Base-by-base conservation (phyloP, 2,329 filamentous ascomycete species). In the Colletotrichum viniferum region DNA sequence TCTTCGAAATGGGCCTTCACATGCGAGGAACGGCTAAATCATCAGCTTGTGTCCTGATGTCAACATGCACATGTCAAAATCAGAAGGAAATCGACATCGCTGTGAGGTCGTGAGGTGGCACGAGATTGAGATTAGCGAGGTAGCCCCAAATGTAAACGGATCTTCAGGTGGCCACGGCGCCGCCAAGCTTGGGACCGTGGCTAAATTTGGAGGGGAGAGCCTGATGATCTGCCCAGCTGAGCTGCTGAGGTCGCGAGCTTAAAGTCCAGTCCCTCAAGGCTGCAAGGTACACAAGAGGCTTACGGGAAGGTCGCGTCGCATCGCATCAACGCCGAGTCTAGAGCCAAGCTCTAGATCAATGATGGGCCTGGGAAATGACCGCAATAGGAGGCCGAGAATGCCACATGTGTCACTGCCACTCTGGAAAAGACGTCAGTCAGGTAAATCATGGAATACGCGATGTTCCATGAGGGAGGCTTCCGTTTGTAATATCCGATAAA, bases 201-300 rank as follows among this genome's bases (percentile, higher is more conserved):
- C 67, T 69, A 60, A 52, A 61, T 61, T n/a, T 43, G 66, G 66
- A 26, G 32, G 14, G 5, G 34, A 34, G 21, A 43, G n/a, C 65
- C 66, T n/a, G 66, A 48, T 66, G 72, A 74, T 74, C 68, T 74
- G 52, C 67, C 8, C 66, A 71, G 58, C 30, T 69, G 66, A 48
- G 55, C 28, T 38, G 16, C 48, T 21, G 30, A 36, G 55, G 24
- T 62, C 26, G 28, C 14, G 32, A 68, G 30, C 43, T 55, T 71
- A 16, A 21, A 14, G 30, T 63, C 16, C n/a, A 36, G 34, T 43
- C 38, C 18, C 2, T n/a, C 18, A 10, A 43, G 18, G 38, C 38
- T 64, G 71, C 36, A 60, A 61, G 43, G 71, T 43, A 43, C 38
- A n/a, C 69, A 70, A 34, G 55, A 36, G 60, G 60, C 38, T 3